Conservation (phyloP, 192 early-diverging fungal species). For the Endogone sp. region DNA sequence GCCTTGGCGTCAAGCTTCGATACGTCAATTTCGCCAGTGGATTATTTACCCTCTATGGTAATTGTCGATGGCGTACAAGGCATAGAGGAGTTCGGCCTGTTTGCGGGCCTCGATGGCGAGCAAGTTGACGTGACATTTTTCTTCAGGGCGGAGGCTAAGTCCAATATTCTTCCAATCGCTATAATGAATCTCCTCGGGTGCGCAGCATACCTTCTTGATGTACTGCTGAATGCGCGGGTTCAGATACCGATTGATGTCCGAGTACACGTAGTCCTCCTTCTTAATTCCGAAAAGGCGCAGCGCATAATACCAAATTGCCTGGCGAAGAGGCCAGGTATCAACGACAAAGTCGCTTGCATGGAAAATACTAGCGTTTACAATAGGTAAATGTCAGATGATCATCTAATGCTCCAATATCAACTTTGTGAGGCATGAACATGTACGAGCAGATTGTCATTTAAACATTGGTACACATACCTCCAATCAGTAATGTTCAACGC, state of each 20-base stretch:
- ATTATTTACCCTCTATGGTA: not conserved
- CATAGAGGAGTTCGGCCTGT: slow-evolving; percentile 52
- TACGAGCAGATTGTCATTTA: too few relatives aligned
- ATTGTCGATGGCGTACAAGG: slow-evolving; percentile 16
- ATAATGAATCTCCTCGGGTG: slow-evolving; percentile 33
- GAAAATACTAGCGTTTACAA: too few relatives aligned
- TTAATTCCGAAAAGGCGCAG: slow-evolving; percentile 47
- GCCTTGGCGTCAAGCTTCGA: too few relatives aligned
- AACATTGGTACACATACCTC: slow-evolving; percentile 24
- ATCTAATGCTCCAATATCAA: too few relatives aligned
- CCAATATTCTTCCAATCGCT: slow-evolving; percentile 52
- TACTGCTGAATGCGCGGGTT: slow-evolving; percentile 38
- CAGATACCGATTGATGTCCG: slow-evolving; percentile 37
- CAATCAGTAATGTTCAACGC: slow-evolving; percentile 49
- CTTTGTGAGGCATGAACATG: too few relatives aligned
- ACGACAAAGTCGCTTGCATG: slow-evolving; percentile 19
- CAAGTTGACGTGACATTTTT: slow-evolving; percentile 54
- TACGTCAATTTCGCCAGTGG: not conserved
- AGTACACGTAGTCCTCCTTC: slow-evolving; percentile 52
- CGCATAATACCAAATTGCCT: slow-evolving; percentile 54
- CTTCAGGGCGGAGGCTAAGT: slow-evolving; percentile 48
- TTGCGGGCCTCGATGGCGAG: slow-evolving; percentile 50
- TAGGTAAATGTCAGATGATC: too few relatives aligned
- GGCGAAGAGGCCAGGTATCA: slow-evolving; percentile 49
- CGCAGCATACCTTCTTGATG: slow-evolving; percentile 39